Evolutionary conservation across 306 rosid genomes (phyloP), one percentile per base, ranked within the genome.

Genomic region (Pterocarpus macrocarpus): DNA sequence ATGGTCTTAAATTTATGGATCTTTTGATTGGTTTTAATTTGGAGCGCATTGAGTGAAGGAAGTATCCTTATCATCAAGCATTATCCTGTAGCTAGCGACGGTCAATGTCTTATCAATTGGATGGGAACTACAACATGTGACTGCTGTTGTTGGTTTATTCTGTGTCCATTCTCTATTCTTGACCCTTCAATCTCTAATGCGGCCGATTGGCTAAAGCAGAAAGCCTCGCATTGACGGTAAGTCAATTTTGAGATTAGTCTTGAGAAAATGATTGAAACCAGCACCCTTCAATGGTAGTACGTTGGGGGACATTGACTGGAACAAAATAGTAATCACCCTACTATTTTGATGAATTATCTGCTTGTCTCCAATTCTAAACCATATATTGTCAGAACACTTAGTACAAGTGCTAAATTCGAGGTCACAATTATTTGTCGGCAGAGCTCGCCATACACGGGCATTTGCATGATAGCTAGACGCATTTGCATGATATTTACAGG

Each of bases 351-450:
- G 2, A 47, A 2, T 47, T 47, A 47, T 47, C 15, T 47, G 15
- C 57, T 56, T 45, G 38, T 63, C 71, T 33, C 45, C 38, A 47
- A 47, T 63, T 76, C 71, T 63, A 13, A 34, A 34, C 8, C 72
- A 47, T 76, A 63, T 49, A 16, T 22, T 36, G 32, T 43, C 66
- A 50, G 65, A 22, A 78, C 36, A 41, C 69, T 68, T 43, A 17
- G 2, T 11, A 15, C 39, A n/a, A 12, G 53, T 43, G 82, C 69
- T 43, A 43, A 69, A 57, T 32, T 58, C 76, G 43, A 67, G 47
- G 76, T 59, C 38, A 44, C 59, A 57, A 69, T 45, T 56, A 69
- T 69, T 79, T 79, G 71, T 79, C 77, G 77, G 77, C 83, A 69
- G 67, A 78, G 75, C 9, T 32, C 9, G 64, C 67, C 56, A 28